These are phyloP conservation scores for Fusarium dlaminii DNA, from an alignment of 2,329 filamentous ascomycete genomes.

Conservation along the genomic window DNA sequence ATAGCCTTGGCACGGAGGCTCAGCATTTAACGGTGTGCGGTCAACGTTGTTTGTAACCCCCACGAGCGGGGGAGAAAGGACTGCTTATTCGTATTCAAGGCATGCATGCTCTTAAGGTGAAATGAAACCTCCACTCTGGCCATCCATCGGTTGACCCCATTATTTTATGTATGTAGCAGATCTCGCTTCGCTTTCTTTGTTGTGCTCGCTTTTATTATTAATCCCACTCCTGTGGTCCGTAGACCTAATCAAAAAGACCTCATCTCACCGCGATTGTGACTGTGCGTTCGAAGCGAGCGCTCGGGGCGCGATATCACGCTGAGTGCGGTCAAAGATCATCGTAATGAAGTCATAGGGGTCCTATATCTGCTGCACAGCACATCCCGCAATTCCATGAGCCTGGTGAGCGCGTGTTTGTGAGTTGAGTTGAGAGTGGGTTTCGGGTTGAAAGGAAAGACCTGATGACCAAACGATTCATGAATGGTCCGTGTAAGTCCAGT, in stretches of 20 bases:
- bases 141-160: constrained; percentile 17
- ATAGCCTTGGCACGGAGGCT: constrained; percentile 30
- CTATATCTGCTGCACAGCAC: constrained; percentile 11
- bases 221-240: constrained; percentile 17
- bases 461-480: constrained; percentile 2
- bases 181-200: constrained; percentile 17
- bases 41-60: not conserved
- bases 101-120: constrained; percentile 28
- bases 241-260: constrained; percentile 6
- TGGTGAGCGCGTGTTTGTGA: not conserved
- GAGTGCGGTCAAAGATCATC: constrained; percentile 14
- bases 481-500: constrained; percentile 7
- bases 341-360: constrained; percentile 47
- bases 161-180: constrained; percentile 14
- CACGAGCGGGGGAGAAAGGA: not conserved
- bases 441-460: not conserved
- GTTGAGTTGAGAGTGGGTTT: not conserved
- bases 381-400: constrained; percentile 10
- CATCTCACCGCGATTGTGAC: constrained; percentile 38
- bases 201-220: constrained; percentile 10
- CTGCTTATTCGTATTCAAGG: constrained; percentile 31
- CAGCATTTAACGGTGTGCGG: constrained; percentile 24
- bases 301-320: constrained; percentile 17
- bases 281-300: constrained; percentile 35
- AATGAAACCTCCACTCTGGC: constrained; percentile 34